Evolutionary conservation across 352 stramenopile species (phyloP).

Genomic region (Aphanomyces euteiches): DNA sequence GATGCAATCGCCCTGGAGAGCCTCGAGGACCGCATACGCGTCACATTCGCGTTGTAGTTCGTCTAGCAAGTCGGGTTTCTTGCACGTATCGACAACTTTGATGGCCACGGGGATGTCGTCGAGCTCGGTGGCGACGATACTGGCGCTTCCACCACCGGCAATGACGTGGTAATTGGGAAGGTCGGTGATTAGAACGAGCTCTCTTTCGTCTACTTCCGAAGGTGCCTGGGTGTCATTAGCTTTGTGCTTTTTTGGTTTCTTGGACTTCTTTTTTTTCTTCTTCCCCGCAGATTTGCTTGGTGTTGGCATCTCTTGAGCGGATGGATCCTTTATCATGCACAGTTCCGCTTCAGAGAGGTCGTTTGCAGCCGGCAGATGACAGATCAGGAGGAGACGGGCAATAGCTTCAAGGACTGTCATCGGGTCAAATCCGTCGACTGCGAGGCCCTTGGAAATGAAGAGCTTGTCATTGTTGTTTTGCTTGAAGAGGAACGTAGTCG

Average conservation of each 20-base stretch:
- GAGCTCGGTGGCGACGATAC: too few relatives aligned
- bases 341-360: not conserved
- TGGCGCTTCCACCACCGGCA: too few relatives aligned
- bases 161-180: too few relatives aligned
- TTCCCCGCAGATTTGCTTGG: not conserved
- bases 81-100: too few relatives aligned
- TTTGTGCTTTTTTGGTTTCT: slow-evolving; percentile 1
- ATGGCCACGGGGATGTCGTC: too few relatives aligned
- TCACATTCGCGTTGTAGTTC: too few relatives aligned
- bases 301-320: not conserved
- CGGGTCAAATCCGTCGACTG: not conserved
- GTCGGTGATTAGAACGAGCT: too few relatives aligned
- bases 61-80: too few relatives aligned
- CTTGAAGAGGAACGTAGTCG: slow-evolving; percentile 6
- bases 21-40: too few relatives aligned
- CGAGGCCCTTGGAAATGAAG: slow-evolving; percentile 6
- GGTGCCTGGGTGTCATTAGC: not conserved
- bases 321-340: not conserved
- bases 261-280: not conserved
- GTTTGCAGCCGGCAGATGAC: not conserved
- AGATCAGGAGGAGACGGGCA: not conserved
- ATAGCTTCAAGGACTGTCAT: slow-evolving; percentile 1
- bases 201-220: too few relatives aligned
- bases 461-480: not conserved
- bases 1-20: too few relatives aligned